Base-by-base conservation (phyloP, 306 rosid species). In the Corylus avellana region DNA sequence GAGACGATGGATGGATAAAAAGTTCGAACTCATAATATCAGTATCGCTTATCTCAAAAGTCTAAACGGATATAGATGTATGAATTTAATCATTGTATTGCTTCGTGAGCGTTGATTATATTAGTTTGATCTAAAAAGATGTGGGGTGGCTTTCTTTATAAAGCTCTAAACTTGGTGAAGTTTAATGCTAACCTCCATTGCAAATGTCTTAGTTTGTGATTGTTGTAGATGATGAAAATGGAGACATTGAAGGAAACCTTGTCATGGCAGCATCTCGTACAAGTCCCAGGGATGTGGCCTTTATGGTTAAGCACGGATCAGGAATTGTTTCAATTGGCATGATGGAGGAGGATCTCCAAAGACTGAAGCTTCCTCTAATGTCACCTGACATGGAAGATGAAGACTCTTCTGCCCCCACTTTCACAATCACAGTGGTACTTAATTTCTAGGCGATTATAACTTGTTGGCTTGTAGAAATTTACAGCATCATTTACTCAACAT, bases 321-420 rank as follows among this genome's bases (percentile, higher is more conserved):
- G 98, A 80, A 92, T 94, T 37, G 85, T 94, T 25, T 92, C 94
- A 7, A 94, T 92, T 4, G 98, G 90, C 59, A 89, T 94, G 98
- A 90, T 88, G 75, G 91, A 87, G 49, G 88, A 89, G 64, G 96
- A 94, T 79, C 94, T 94, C 75, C 87, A 90, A 73, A 90, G 96
- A 76, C 80, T 94, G 9, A 79, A 89, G 47, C 97, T 94, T 77
- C 97, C 97, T 81, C 88, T 90, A 1, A 92, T 94, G 94, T 90
- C 94, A 32, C 90, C 90, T 37, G 87, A 89, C 64, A 82, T 90
- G 18, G 93, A 91, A 77, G 84, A 84, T 6, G 94, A 89, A 47
- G 91, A 87, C 81, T 89, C 92, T 73, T 93, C 93, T 25, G 97
- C 94, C 46, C 98, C 97, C 20, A 89, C 96, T 67, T 92, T 90